Conservation (phyloP, 345 rosid species). For the Ricinus communis region DNA sequence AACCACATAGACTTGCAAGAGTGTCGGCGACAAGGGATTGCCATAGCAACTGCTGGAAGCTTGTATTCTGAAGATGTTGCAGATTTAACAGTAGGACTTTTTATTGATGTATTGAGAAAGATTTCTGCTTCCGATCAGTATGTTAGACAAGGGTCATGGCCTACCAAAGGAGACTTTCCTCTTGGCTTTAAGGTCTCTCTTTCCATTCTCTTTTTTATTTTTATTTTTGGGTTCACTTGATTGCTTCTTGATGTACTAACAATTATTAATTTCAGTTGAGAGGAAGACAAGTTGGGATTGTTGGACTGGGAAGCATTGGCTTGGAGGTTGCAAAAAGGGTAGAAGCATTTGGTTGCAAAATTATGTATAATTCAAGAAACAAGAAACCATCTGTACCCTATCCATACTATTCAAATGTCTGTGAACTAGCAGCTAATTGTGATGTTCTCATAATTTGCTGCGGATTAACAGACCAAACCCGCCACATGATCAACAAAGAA, state of each 20-base stretch:
- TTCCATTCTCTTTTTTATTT: too few relatives aligned
- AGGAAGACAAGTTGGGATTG: constrained; percentile 18
- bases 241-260: too few relatives aligned
- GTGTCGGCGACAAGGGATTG: constrained; percentile 15
- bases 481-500: constrained; percentile 14
- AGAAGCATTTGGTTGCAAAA: too few relatives aligned
- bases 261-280: constrained; percentile 12
- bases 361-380: too few relatives aligned
- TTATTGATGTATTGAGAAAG: constrained; percentile 20
- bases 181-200: not conserved
- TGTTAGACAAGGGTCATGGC: constrained; percentile 4
- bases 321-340: too few relatives aligned
- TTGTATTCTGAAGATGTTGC: constrained; percentile 19
- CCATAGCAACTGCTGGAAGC: constrained; percentile 10
- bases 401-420: constrained; percentile 8
- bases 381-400: not conserved
- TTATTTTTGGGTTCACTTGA: too few relatives aligned
- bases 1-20: constrained; percentile 16
- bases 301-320: constrained; percentile 19
- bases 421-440: constrained; percentile 10
- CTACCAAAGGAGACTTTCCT: constrained; percentile 10
- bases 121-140: constrained; percentile 16
- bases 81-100: constrained; percentile 13
- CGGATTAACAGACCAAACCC: constrained; percentile 11
- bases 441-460: constrained; percentile 15